Evolutionary conservation across 2,329 filamentous ascomycete genomes (phyloP), one percentile per base, ranked within the genome.

Genomic region (Sarocladium strictum): DNA sequence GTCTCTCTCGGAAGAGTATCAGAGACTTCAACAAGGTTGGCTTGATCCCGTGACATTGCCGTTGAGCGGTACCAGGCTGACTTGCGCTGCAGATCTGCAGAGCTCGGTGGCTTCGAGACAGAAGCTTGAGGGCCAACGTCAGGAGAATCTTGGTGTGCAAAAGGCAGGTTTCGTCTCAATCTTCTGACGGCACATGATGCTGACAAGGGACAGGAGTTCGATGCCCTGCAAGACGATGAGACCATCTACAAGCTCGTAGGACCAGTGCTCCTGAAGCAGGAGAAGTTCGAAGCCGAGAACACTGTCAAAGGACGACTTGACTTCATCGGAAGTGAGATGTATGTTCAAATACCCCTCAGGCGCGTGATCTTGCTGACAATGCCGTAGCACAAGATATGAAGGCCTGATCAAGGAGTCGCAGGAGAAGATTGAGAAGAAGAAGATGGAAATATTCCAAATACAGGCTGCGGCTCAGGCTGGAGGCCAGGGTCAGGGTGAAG

Each of bases 211-310:
- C 59, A 94, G 86, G 93, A 97, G 71, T 97, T 97, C 69, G 78
- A 83, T 38, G 79, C 80, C 54, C 78, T 97, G 56, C 82, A 85
- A 63, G 86, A 92, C 35, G 87, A 87, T 62, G 88, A 95, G 65
- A 90, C 85, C 59, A 96, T 99, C 70, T 99, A 96, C 82, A 99
- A 97, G 73, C 83, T 97, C 40, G 85, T 96, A 47, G 94, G 94
- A 0, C 94, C 94, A 0, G 89, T 97, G 6, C 75, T 99, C 35
- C 72, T 99, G 65, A 97, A 97, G 78, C 94, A 99, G 71, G 94
- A 97, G 56, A 92, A 89, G 70, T 75, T 83, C 1, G 94, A 99
- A 69, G 94, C 94, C 0, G 85, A 91, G 60, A 87, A 89, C 77
- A 92, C 91, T 0, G 94, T 99, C 17, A 90, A 95, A 62, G 90